These are phyloP conservation scores for Poteriospumella lacustris DNA, from an alignment of 108 stramenopile species.

Conservation along the genomic window DNA sequence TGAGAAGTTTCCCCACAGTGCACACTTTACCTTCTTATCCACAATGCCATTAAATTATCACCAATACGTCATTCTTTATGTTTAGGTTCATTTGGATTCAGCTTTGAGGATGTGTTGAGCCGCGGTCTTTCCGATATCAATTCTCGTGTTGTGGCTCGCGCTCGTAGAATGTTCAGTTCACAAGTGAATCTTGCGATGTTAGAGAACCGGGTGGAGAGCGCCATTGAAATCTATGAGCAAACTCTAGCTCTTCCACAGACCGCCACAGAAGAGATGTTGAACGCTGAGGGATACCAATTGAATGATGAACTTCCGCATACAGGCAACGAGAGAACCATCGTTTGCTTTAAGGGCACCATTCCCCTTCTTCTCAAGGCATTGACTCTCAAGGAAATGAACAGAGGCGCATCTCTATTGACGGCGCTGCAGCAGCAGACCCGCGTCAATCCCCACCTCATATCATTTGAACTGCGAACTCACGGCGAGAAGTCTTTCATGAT, in stretches of 20 bases:
- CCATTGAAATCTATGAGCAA: no score
- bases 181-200: no score
- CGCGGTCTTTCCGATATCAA: no score
- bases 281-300: background rate
- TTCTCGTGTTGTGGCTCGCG: no score
- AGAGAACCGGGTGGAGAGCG: no score
- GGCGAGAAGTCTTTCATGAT: background rate
- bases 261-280: background rate
- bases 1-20: no score
- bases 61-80: no score
- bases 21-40: no score
- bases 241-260: background rate
- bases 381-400: background rate
- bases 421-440: background rate
- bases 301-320: background rate
- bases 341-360: background rate
- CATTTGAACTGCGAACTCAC: background rate
- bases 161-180: no score
- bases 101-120: no score
- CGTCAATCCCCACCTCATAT: background rate
- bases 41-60: no score
- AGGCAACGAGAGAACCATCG: background rate
- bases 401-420: background rate
- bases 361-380: background rate
- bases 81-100: no score